phyloP scores from a whole-genome alignment of 805 yeast species.

The Zygotorulaspora sp. region DNA sequence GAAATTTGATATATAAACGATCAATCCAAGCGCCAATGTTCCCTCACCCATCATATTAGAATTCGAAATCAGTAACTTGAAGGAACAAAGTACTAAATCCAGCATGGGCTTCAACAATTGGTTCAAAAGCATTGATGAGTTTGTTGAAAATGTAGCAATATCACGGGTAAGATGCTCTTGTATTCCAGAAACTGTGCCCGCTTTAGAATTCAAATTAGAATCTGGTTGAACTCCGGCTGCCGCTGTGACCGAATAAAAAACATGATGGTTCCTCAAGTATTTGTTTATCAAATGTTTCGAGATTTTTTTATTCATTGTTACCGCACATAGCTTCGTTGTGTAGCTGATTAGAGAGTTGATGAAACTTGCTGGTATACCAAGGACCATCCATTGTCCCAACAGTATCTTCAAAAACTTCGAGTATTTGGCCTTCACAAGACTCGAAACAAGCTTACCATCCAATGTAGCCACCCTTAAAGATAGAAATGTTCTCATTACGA shows the following conservation, averaged over 20 bases:
- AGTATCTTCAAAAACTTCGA: constrained; percentile 58
- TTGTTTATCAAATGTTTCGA: constrained; percentile 61
- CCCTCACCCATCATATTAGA: constrained; percentile 58
- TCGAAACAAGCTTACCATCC: constrained; percentile 82
- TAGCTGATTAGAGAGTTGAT: constrained; percentile 67
- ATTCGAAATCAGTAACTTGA: constrained; percentile 56
- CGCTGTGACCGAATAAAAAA: constrained; percentile 28
- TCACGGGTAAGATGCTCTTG: constrained; percentile 58
- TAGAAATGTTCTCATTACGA: constrained; percentile 64
- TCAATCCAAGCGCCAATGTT: constrained; percentile 66
- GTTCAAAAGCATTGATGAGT: constrained; percentile 71
- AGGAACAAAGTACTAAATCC: constrained; percentile 75
- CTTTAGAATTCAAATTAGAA: too few species aligned
- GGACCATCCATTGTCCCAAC: constrained; percentile 65
- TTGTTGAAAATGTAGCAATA: constrained; percentile 64
- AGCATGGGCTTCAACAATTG: constrained; percentile 79
- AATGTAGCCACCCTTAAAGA: constrained; percentile 79
- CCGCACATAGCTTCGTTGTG: constrained; percentile 54
- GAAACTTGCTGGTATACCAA: constrained; percentile 82
- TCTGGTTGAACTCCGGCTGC: too few species aligned
- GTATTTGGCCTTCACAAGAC: constrained; percentile 68
- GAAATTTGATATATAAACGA: constrained; percentile 77
- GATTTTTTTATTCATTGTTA: constrained; percentile 56
- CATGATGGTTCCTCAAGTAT: constrained; percentile 57
- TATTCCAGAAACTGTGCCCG: constrained; percentile 17